Percentiles rank a stretch among this genome's conserved stretches.
Conservation (phyloP, 345 rosid species). For the Passiflora organensis region DNA sequence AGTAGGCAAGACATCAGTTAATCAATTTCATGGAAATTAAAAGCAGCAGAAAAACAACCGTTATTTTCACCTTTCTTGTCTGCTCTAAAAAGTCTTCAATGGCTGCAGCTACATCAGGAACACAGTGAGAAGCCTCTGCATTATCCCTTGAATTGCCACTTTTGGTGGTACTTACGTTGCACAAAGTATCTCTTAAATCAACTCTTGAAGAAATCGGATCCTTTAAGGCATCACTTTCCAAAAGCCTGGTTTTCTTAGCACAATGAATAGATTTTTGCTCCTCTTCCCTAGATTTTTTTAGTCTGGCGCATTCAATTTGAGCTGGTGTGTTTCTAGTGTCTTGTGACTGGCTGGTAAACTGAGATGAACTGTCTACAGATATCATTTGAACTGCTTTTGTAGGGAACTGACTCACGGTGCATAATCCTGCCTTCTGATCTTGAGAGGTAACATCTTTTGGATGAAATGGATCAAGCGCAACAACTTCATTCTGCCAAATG, state of each 20-base stretch:
- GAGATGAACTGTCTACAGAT: conserved; percentile 45
- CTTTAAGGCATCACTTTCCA: conserved; percentile 33
- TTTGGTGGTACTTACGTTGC: conserved; percentile 27
- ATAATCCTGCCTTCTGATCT: conserved; percentile 57
- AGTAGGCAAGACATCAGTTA: conserved; percentile 22
- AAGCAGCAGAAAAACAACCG: conserved; percentile 6
- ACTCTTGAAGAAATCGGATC: conserved; percentile 33
- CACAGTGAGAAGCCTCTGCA: conserved; percentile 44
- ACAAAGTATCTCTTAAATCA: conserved; percentile 23
- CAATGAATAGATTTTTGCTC: conserved; percentile 24
- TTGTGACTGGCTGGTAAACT: conserved; percentile 46
- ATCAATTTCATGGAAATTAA: conserved; percentile 2
- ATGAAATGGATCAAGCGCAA: conserved; percentile 49
- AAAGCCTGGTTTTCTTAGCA: conserved; percentile 54
- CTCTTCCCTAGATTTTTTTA: conserved; percentile 27
- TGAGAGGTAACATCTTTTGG: conserved; percentile 72
- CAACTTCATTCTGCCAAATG: conserved; percentile 59
- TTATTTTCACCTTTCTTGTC: conserved; percentile 63
- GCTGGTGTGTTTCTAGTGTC: conserved; percentile 20
- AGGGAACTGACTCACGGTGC: conserved; percentile 65
- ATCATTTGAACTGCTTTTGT: conserved; percentile 46
- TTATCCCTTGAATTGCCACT: conserved; percentile 26
- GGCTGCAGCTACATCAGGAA: conserved; percentile 86
- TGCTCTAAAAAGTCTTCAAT: conserved; percentile 92
- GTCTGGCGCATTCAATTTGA: conserved; percentile 27